phyloP scores from a whole-genome alignment of 495 filamentous ascomycete genomes.

The Podospora pseudocomata region DNA sequence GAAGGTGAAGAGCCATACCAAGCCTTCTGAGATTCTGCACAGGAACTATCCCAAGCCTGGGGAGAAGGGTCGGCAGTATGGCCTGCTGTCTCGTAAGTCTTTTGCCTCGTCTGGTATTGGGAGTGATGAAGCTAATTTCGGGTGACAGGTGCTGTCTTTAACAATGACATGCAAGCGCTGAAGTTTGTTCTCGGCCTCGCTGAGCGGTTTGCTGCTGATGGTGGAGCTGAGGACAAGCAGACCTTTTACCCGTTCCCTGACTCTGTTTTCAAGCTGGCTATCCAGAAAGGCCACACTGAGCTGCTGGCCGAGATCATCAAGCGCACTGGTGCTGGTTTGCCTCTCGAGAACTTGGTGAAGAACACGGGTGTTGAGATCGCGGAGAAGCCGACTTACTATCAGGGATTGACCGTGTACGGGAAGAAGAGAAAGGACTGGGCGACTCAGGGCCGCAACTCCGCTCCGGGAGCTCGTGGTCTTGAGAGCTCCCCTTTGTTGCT shows the following conservation, averaged over 20 bases:
- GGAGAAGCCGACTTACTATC: slow-evolving; percentile 64
- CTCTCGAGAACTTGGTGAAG: slow-evolving; percentile 58
- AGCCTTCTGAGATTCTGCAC: slow-evolving; percentile 46
- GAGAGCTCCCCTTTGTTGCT: slow-evolving; percentile 54
- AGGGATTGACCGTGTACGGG: slow-evolving; percentile 66
- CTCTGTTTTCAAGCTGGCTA: slow-evolving; percentile 28
- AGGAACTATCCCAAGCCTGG: slow-evolving; percentile 20
- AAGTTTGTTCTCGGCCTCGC: slow-evolving; percentile 38
- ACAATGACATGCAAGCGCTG: slow-evolving; percentile 33
- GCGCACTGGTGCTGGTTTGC: slow-evolving; percentile 59
- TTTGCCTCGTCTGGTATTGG: not conserved
- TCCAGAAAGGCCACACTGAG: slow-evolving; percentile 35
- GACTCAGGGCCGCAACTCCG: slow-evolving; percentile 45
- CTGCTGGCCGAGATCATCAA: slow-evolving; percentile 41
- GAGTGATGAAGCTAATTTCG: not conserved
- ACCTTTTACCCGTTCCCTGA: slow-evolving; percentile 36
- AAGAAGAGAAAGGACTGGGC: slow-evolving; percentile 64
- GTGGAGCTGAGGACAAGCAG: slow-evolving; percentile 23
- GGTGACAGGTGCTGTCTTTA: slow-evolving; percentile 30
- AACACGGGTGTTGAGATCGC: slow-evolving; percentile 54
- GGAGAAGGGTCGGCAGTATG: not conserved
- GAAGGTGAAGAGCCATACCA: slow-evolving; percentile 56
- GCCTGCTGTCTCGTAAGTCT: not conserved
- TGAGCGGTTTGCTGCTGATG: slow-evolving; percentile 28
- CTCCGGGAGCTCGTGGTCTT: slow-evolving; percentile 21